Evolutionary conservation across 805 yeast species (phyloP).

Genomic region (Candida andamanensis): DNA sequence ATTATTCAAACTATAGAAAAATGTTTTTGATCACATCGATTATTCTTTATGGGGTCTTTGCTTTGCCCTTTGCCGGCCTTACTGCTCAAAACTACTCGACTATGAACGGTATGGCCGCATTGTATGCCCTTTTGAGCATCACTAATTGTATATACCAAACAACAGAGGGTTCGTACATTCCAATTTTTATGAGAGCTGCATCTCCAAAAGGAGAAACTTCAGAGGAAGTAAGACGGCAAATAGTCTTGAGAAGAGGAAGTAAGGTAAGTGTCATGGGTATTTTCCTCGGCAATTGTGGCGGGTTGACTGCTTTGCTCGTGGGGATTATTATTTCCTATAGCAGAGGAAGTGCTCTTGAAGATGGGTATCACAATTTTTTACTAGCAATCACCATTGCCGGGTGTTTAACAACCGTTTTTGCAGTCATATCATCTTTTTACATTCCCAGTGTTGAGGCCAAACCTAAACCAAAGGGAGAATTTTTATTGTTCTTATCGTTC

Average conservation of each 20-base stretch:
- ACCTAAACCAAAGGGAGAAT: constrained; percentile 19
- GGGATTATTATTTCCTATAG: constrained; percentile 34
- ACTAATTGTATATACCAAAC: constrained; percentile 29
- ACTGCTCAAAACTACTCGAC: constrained; percentile 14
- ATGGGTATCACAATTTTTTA: constrained; percentile 30
- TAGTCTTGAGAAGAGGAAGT: constrained; percentile 26
- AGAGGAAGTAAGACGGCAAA: constrained; percentile 20
- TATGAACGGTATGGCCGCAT: constrained; percentile 21
- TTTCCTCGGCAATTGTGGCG: constrained; percentile 32
- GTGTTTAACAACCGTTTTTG: constrained; percentile 22
- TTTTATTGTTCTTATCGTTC: constrained; percentile 19
- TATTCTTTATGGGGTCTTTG: constrained; percentile 25
- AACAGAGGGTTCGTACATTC: constrained; percentile 36
- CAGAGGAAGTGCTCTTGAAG: constrained; percentile 16
- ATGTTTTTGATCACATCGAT: constrained; percentile 27
- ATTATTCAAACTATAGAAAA: constrained; percentile 33
- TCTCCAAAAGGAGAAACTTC: constrained; percentile 9
- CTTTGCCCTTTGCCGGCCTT: constrained; percentile 32
- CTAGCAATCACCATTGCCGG: constrained; percentile 38
- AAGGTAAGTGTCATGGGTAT: constrained; percentile 35
- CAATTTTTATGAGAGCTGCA: constrained; percentile 32
- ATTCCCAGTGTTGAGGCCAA: constrained; percentile 29
- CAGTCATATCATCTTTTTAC: constrained; percentile 18
- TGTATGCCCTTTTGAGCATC: constrained; percentile 27
- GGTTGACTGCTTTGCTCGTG: constrained; percentile 29